phyloP scores from a whole-genome alignment of 768 basidiomycete species.

The Hypholoma fasciculare region DNA sequence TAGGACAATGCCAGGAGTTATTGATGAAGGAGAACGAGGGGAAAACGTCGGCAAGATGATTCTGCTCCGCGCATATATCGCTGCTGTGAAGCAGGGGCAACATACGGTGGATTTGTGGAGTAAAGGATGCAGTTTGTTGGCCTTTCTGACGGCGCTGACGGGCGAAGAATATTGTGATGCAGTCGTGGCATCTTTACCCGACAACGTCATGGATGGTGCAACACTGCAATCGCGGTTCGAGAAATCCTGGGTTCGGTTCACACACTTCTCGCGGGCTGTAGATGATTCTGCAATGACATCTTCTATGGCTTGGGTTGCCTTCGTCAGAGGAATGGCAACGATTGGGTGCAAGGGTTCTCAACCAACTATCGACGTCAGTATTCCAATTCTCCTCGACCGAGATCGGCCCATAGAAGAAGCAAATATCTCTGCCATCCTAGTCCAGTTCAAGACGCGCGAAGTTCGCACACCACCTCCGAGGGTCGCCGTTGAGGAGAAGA shows the following conservation, averaged over 20 bases:
- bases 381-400: slow-evolving; percentile 24
- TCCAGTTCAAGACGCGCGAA: slow-evolving; percentile 9
- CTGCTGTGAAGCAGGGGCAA: slow-evolving; percentile 11
- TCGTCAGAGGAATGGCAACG: slow-evolving; percentile 25
- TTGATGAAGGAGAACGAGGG: slow-evolving; percentile 19
- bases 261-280: slow-evolving; percentile 25
- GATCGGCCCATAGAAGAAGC: slow-evolving; percentile 6
- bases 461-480: not conserved
- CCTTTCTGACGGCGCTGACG: slow-evolving; percentile 5
- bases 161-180: not conserved
- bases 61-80: slow-evolving; percentile 23
- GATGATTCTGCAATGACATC: slow-evolving; percentile 20
- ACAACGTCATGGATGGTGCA: slow-evolving; percentile 14
- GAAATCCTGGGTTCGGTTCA: slow-evolving; percentile 26
- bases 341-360: slow-evolving; percentile 15
- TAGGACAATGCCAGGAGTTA: not conserved
- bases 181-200: slow-evolving; percentile 21
- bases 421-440: slow-evolving; percentile 13
- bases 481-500: not conserved
- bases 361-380: slow-evolving; percentile 19
- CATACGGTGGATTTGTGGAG: slow-evolving; percentile 9
- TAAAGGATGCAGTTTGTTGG: slow-evolving; percentile 16
- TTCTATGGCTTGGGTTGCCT: slow-evolving; percentile 17
- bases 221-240: slow-evolving; percentile 19
- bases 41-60: slow-evolving; percentile 24